Evolutionary conservation across 176 grass and related monocot genomes (phyloP), one percentile per base, ranked within the genome.

Genomic region (Poa annua): DNA sequence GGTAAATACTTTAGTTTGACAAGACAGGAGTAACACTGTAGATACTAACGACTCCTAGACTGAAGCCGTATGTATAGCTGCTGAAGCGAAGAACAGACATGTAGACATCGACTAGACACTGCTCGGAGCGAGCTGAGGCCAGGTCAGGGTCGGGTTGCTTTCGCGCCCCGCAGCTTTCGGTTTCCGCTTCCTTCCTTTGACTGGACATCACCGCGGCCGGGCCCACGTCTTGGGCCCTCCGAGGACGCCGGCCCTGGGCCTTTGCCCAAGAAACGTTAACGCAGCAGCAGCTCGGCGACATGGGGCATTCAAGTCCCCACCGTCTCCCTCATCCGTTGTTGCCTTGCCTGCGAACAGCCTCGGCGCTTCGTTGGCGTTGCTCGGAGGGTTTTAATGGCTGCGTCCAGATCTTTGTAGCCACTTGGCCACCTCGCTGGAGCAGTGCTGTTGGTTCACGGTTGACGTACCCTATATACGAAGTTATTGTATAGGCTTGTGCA

Each of bases 211-310:
- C 33, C 72, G 29, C 49, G 74, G 19, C 25, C 59, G 77, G 80
- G 14, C 39, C 87, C 78, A 61, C 69, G 70, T 54, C 75, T 78
- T 84, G 83, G 80, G 86, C 71, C 85, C 78, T 71, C n/a, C 0
- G 4, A 11, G 15, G 20, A 38, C n/a, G n/a, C n/a, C n/a, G 61
- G 85, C 76, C 84, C 69, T 81, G 80, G 80, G 71, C 87, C 87
- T 51, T 85, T 77, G 41, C 55, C 10, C 67, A 83, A 56, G 80
- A 57, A 44, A 57, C n/a, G n/a, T n/a, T n/a, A n/a, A n/a, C 42
- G 42, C 42, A 44, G 63, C 66, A 83, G 75, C 70, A 74, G 48
- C 64, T 76, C 74, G 72, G 56, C 56, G 64, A 54, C 47, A 48
- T 72, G 83, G 54, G 54, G 24, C 74, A 83, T 83, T 89, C 35